Base-by-base conservation (phyloP, 495 filamentous ascomycete genomes). In the Hyaloscypha bicolor region DNA sequence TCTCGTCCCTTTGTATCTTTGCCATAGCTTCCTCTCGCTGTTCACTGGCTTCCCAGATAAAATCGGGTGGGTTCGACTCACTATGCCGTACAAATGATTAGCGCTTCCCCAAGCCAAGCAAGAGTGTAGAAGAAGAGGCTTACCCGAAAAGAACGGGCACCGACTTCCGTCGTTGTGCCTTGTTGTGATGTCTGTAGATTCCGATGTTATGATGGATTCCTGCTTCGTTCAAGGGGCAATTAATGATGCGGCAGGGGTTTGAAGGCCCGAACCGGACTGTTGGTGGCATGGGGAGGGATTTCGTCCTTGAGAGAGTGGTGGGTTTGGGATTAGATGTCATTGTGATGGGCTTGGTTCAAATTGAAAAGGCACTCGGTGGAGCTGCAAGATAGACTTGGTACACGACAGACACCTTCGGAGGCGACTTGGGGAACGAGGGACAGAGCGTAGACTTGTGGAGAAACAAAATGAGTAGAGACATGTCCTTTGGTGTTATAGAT, bases 1-100 rank as follows among this genome's bases (percentile, higher is more conserved):
- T 32, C 56, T 37, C 56, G 8, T 59, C 56, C 31, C 32, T 35
- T 32, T 30, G 35, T 32, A 59, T 32, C 30, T 21, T 37, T 16
- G 56, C 56, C 56, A 59, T 32, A 6, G 56, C 56, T 59, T 21
- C 30, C 56, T 59, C 56, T 59, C 56, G 32, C 30, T 35, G 30
- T 21, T 59, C 56, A 21, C 56, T 59, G 6, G 56, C 56, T 32
- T 37, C n/a, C 56, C 56, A 59, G 8, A 59, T 59, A 14, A 32
- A 59, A 59, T 59, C 32, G 8, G 29, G 32, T 59, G 56, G 29
- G 32, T 59, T 59, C 9, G 32, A 59, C 56, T 59, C 56, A 59
- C 56, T 29, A 32, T 6, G 25, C 25, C 1, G 25, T 25, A 32
- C 6, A 32, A 32, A 14, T 56, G 3, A 30, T 33, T 8, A 33